phyloP scores from a whole-genome alignment of 2,329 filamentous ascomycete genomes.

The Nemania sp. region DNA sequence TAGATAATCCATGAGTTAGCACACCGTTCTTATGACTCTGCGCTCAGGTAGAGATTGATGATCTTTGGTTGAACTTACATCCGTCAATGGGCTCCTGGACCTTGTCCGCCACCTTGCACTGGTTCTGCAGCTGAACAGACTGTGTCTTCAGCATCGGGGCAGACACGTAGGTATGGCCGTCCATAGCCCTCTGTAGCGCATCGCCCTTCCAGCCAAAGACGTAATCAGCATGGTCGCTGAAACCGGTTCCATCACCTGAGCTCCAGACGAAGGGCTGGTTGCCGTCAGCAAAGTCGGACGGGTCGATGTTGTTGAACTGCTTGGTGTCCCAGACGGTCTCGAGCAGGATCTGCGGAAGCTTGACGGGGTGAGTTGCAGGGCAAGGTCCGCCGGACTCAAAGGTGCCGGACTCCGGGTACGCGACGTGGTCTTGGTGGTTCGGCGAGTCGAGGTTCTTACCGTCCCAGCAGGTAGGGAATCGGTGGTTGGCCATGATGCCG shows the following conservation, averaged over 20 bases:
- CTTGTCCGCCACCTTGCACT: slow-evolving; percentile 36
- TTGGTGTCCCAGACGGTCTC: slow-evolving; percentile 42
- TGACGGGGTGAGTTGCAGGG: slow-evolving; percentile 46
- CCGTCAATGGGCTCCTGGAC: slow-evolving; percentile 35
- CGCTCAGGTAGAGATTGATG: not conserved
- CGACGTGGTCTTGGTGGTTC: slow-evolving; percentile 45
- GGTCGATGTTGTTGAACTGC: slow-evolving; percentile 30
- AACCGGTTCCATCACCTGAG: slow-evolving; percentile 43
- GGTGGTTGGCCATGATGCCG: slow-evolving; percentile 50
- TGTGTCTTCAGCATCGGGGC: slow-evolving; percentile 37
- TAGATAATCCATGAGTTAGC: slow-evolving; percentile 18
- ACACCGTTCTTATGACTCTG: not conserved
- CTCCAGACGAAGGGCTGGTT: slow-evolving; percentile 46
- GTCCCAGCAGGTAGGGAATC: slow-evolving; percentile 41
- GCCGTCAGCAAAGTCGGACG: slow-evolving; percentile 32
- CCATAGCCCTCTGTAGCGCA: slow-evolving; percentile 46
- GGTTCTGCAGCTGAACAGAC: slow-evolving; percentile 31
- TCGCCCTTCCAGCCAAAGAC: slow-evolving; percentile 49
- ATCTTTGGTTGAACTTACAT: slow-evolving; percentile 28
- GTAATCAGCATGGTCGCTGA: slow-evolving; percentile 47
- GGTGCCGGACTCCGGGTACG: slow-evolving; percentile 47
- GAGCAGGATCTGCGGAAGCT: slow-evolving; percentile 48
- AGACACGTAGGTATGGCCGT: slow-evolving; percentile 40
- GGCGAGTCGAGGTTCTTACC: slow-evolving; percentile 41
- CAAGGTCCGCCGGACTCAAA: slow-evolving; percentile 50